Evolutionary conservation across 2,329 filamentous ascomycete genomes (phyloP).

Genomic region (Albifimbria verrucaria): DNA sequence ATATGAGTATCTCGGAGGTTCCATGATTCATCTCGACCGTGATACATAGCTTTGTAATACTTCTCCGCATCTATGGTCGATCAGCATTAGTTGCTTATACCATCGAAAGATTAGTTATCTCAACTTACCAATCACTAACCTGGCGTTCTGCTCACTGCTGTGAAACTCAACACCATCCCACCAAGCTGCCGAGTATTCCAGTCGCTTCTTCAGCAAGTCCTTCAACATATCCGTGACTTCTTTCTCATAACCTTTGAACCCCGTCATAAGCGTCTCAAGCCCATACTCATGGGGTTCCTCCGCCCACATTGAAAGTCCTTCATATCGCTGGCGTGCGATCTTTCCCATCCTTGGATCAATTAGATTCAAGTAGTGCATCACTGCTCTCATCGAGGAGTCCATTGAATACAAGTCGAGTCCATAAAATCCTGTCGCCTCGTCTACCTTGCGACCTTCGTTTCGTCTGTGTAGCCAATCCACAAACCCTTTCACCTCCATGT

Average conservation of each 20-base stretch:
- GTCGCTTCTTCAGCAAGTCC: constrained; percentile 37
- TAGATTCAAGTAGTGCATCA: constrained; percentile 44
- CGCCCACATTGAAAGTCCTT: constrained; percentile 43
- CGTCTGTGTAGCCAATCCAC: constrained; percentile 47
- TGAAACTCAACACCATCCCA: constrained; percentile 44
- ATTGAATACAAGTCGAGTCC: constrained; percentile 51
- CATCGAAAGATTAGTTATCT: background rate
- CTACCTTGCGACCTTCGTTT: constrained; percentile 24
- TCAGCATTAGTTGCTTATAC: background rate
- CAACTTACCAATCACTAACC: constrained; percentile 33
- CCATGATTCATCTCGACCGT: constrained; percentile 45
- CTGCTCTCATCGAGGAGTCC: constrained; percentile 40
- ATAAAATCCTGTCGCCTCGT: constrained; percentile 36
- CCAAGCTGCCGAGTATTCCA: constrained; percentile 33
- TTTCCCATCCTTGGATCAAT: constrained; percentile 40
- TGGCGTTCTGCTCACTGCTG: constrained; percentile 47
- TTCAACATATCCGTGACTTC: constrained; percentile 41
- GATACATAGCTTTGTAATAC: constrained; percentile 52
- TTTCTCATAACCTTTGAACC: constrained; percentile 42
- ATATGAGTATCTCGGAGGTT: constrained; percentile 50
- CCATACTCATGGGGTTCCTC: constrained; percentile 48
- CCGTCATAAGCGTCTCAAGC: constrained; percentile 29
- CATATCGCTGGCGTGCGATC: constrained; percentile 41
- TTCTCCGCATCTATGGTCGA: constrained; percentile 37
- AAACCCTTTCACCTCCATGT: constrained; percentile 46